Conservation (phyloP, 2,329 filamentous ascomycete genomes). For the Apiospora malaysiana region DNA sequence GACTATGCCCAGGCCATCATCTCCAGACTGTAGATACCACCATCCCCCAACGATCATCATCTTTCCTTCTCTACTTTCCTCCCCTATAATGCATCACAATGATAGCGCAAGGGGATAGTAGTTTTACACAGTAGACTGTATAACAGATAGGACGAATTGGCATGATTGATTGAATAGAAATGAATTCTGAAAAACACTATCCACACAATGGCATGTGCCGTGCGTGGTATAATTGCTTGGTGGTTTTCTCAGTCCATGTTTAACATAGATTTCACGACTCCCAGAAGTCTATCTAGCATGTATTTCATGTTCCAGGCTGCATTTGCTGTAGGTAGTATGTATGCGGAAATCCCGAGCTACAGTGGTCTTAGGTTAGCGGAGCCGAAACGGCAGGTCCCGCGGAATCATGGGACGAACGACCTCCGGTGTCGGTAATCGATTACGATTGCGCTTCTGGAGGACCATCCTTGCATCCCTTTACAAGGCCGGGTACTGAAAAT, state of each 20-base stretch:
- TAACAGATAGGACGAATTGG: slow-evolving; percentile 35
- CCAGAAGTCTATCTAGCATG: not conserved
- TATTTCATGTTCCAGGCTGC: not conserved
- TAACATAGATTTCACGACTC: not conserved
- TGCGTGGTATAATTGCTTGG: not conserved
- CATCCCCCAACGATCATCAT: slow-evolving; percentile 1
- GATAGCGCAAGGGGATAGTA: slow-evolving; percentile 27
- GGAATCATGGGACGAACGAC: not conserved
- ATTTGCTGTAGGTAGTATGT: not conserved
- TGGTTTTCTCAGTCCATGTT: not conserved
- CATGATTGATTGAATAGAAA: slow-evolving; percentile 28
- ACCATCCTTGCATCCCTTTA: not conserved
- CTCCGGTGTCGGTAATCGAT: not conserved
- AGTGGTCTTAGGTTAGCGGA: not conserved
- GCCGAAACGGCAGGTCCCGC: not conserved
- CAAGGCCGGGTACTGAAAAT: not conserved
- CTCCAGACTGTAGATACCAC: slow-evolving; percentile 54
- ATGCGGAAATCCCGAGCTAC: not conserved
- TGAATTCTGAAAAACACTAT: slow-evolving; percentile 8
- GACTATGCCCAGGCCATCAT: slow-evolving; percentile 96
- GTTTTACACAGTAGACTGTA: slow-evolving; percentile 36
- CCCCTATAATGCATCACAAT: slow-evolving; percentile 33
- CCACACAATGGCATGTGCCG: not conserved
- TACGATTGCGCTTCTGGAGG: not conserved
- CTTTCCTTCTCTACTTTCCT: slow-evolving; percentile 24